Conservation (phyloP, 257 asterid species). For the Gardenia jasminoides region DNA sequence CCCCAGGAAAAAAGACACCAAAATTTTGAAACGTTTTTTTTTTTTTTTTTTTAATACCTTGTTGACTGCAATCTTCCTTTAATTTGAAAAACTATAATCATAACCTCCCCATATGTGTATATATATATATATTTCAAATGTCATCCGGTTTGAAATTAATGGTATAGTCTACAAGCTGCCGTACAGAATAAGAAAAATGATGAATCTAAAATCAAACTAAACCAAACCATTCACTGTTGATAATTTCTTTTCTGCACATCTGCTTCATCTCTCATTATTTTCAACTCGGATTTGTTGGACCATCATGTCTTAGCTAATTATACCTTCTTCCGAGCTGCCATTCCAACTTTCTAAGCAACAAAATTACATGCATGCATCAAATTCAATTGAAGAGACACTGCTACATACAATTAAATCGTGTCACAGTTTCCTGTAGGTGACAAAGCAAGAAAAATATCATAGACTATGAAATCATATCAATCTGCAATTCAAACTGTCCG, state of each 20-base stretch:
- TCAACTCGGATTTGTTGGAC: not conserved
- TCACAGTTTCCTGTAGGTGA: not conserved
- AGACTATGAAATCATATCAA: not conserved
- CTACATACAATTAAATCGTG: too few relatives aligned
- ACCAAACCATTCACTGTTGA: not conserved
- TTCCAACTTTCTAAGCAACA: not conserved
- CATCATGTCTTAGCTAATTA: not conserved
- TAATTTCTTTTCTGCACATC: not conserved
- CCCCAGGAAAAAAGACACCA: constrained; percentile 15
- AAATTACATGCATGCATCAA: not conserved
- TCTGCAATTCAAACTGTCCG: not conserved
- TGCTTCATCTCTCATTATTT: not conserved
- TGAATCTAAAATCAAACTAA: constrained; percentile 1
- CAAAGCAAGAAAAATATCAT: not conserved
- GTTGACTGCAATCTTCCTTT: constrained; percentile 9
- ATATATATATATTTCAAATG: too few relatives aligned
- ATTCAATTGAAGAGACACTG: not conserved
- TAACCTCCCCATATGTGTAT: not conserved
- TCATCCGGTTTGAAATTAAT: too few relatives aligned
- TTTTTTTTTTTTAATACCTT: not conserved
- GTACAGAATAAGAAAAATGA: not conserved
- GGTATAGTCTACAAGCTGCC: not conserved
- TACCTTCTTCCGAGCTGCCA: not conserved
- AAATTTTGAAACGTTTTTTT: not conserved
- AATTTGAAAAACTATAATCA: constrained; percentile 3